These are phyloP conservation scores for Piloderma croceum DNA, from an alignment of 768 basidiomycete genomes.

Conservation along the genomic window DNA sequence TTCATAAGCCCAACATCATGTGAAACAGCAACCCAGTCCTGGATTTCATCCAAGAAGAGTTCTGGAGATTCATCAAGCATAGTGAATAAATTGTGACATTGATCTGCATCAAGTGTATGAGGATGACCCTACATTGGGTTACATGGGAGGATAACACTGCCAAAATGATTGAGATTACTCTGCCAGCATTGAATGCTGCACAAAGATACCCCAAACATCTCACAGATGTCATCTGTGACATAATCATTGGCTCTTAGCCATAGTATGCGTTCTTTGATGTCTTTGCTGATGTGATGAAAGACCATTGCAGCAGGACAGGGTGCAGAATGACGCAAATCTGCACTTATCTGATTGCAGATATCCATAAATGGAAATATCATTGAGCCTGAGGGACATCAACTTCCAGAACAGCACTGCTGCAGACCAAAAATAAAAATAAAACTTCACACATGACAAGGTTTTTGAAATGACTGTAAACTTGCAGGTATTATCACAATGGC, in stretches of 20 bases:
- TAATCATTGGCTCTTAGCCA: constrained; percentile 12
- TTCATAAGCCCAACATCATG: constrained; percentile 13
- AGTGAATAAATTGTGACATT: too few relatives aligned
- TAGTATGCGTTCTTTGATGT: constrained; percentile 11
- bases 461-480: too few relatives aligned
- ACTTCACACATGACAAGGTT: too few relatives aligned
- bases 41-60: constrained; percentile 19
- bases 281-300: constrained; percentile 12
- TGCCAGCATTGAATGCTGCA: constrained; percentile 9
- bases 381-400: too few relatives aligned
- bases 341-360: too few relatives aligned
- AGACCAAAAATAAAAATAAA: too few relatives aligned
- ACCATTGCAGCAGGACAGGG: too few relatives aligned
- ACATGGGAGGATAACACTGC: constrained; percentile 4
- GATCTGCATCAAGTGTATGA: constrained; percentile 5
- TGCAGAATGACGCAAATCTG: too few relatives aligned
- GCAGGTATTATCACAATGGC: too few relatives aligned
- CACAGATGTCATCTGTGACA: constrained; percentile 10
- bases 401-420: too few relatives aligned
- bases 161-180: constrained; percentile 2
- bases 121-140: constrained; percentile 11
- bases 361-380: too few relatives aligned
- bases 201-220: constrained; percentile 10
- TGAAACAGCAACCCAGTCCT: constrained; percentile 16
- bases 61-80: constrained; percentile 15